A percentile compares a stretch with the other conserved stretches of the same genome.
Conservation (phyloP, 129 eudicot genomes). For the Logfia minima region DNA sequence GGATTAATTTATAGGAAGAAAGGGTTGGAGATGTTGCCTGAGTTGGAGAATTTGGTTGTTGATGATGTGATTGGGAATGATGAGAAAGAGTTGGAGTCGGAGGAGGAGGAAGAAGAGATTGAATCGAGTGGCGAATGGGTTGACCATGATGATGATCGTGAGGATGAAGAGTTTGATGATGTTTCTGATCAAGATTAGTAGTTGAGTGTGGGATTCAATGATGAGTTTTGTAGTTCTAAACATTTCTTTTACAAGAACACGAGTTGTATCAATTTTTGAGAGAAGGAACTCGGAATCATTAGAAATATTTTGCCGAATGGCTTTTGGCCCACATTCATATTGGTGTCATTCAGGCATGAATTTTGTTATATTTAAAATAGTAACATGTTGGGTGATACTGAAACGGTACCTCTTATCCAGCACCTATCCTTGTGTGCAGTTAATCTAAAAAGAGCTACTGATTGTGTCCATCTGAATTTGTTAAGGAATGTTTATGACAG, state of each 20-base stretch:
- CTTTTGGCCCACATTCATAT: neutral
- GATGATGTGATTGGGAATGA: conserved; percentile 28
- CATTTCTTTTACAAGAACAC: neutral
- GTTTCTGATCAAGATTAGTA: conserved; percentile 44
- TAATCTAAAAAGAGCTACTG: no score
- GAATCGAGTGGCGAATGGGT: conserved; percentile 55
- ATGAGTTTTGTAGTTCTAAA: neutral
- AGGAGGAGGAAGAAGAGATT: conserved; percentile 64
- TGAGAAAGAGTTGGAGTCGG: conserved; percentile 46
- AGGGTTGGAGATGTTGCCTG: conserved; percentile 59
- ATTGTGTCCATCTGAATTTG: neutral
- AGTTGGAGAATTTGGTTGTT: conserved; percentile 44
- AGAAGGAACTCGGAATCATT: neutral
- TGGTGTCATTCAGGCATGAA: no score
- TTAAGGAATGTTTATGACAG: no score
- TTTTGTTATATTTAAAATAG: no score
- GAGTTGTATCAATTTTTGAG: neutral
- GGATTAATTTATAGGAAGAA: conserved; percentile 73
- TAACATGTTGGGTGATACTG: no score
- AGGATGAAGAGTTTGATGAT: conserved; percentile 38
- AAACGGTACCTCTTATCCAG: no score
- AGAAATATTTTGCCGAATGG: neutral
- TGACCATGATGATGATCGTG: conserved; percentile 49
- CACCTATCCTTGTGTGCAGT: no score
- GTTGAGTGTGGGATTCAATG: neutral